These are phyloP conservation scores for Penicillium sclerotigenum DNA, from an alignment of 2,329 filamentous ascomycete genomes.

Conservation along the genomic window DNA sequence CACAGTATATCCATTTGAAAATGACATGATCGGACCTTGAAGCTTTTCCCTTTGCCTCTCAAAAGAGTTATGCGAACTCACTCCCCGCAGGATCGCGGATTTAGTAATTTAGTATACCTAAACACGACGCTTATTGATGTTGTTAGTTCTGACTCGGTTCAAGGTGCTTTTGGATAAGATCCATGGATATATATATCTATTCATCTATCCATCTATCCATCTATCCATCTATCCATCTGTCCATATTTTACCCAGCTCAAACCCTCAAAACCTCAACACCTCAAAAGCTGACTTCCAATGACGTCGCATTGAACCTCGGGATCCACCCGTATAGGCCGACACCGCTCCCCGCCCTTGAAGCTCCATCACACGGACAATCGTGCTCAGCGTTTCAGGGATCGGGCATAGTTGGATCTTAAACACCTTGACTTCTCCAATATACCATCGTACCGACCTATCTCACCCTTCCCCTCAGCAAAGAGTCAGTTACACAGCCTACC, in stretches of 20 bases:
- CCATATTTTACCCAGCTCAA: too few species aligned
- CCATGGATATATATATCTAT: too few species aligned
- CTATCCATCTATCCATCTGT: too few species aligned
- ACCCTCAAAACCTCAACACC: too few species aligned
- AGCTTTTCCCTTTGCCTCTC: too few species aligned
- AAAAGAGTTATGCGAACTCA: too few species aligned
- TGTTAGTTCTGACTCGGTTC: too few species aligned
- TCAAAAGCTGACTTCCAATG: conserved; percentile 10
- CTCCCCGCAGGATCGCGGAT: too few species aligned
- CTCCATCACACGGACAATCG: conserved; percentile 1
- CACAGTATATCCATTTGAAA: background rate
- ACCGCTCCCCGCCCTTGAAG: conserved; percentile 14
- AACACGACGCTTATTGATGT: too few species aligned
- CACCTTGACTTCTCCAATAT: background rate
- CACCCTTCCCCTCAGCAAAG: background rate
- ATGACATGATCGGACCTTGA: background rate
- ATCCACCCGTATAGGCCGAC: conserved; percentile 26
- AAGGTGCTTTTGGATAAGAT: too few species aligned
- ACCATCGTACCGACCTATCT: background rate
- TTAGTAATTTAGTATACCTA: too few species aligned
- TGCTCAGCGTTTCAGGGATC: background rate
- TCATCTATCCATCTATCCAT: too few species aligned
- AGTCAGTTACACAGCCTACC: background rate
- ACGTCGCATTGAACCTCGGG: conserved; percentile 21
- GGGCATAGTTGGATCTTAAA: background rate